Evolutionary conservation across 2,329 filamentous ascomycete genomes (phyloP).

Genomic region (Fusarium sublunatum): DNA sequence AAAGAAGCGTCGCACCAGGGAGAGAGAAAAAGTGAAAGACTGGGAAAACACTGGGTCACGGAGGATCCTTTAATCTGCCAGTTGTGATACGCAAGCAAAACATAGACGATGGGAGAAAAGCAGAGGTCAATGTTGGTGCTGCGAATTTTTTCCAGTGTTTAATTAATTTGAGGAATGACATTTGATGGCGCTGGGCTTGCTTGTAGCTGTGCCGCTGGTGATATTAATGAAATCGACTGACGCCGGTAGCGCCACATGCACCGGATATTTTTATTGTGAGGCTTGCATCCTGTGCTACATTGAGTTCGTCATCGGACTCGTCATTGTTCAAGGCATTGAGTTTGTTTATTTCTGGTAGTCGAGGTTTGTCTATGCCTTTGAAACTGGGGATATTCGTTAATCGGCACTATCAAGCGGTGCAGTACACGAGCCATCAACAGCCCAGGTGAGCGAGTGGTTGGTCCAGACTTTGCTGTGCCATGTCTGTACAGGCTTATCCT

Average conservation of each 20-base stretch:
- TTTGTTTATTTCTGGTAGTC: background rate
- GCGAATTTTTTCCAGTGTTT: background rate
- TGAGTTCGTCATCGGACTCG: background rate
- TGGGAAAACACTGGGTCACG: conserved; percentile 28
- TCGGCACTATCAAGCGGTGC: conserved; percentile 23
- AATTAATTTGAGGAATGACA: conserved; percentile 1
- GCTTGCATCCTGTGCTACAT: background rate
- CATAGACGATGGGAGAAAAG: background rate
- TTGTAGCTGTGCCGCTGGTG: conserved; percentile 27
- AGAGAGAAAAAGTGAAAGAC: conserved; percentile 10
- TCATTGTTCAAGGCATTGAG: background rate
- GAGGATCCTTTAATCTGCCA: conserved; percentile 34
- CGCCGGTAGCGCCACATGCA: conserved; percentile 11
- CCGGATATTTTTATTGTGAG: background rate
- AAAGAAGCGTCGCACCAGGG: conserved; percentile 29
- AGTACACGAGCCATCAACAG: background rate
- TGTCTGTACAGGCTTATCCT: conserved; percentile 12
- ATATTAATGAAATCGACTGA: conserved; percentile 7
- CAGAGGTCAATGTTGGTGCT: background rate
- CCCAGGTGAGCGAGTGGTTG: background rate
- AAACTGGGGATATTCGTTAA: conserved; percentile 31
- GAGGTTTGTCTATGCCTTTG: background rate
- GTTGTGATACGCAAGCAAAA: conserved; percentile 6
- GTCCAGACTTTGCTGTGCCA: conserved; percentile 23
- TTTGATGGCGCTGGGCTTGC: conserved; percentile 5